Evolutionary conservation across 2,329 filamentous ascomycete genomes (phyloP), one percentile per base, ranked within the genome.

Genomic region (Cadophora malorum): DNA sequence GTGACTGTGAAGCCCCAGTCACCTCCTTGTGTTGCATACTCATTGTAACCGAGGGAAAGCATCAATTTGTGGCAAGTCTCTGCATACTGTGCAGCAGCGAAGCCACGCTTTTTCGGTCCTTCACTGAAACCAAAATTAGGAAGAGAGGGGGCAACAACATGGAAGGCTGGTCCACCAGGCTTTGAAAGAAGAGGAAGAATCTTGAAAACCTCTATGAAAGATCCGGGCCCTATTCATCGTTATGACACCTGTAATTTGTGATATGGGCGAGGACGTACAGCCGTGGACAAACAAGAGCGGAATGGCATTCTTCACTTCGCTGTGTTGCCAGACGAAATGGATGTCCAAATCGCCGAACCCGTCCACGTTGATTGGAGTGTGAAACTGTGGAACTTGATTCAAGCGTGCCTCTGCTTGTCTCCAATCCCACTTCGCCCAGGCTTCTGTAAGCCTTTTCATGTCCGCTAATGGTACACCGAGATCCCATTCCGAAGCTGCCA

Each of bases 1-100:
- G 88, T 89, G 72, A 93, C 85, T 72, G 84, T 83, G 75, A 84
- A 88, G 21, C 90, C 91, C 90, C 89, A 92, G 74, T 93, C 90
- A 33, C 91, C 91, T 70, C 88, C 89, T 78, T 91, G 86, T 0
- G 83, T 85, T 7, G 82, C 83, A 68, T 90, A 91, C 79, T 87
- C 80, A 2, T 82, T 71, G 75, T 91, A 93, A 0, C 90, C 90
- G 2, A 93, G 82, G 14, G 84, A 83, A 7, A 85, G 78, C 91
- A 94, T 94, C 9, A 93, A 79, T 66, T 87, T 88, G 76, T 93
- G 86, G 71, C 87, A 81, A 0, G 84, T 83, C 76, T 92, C 87
- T 2, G 88, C 88, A 72, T 90, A 90, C 71, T 90, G 85, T 23
- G 81, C 80, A 19, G 87, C 73, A 2, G 82, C 83, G 68, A 91